A percentile compares a stretch with the other conserved stretches of the same genome.
These are phyloP conservation scores for Pyrenophora tritici-repentis DNA, from an alignment of 2,329 filamentous ascomycete species.

Conservation along the genomic window DNA sequence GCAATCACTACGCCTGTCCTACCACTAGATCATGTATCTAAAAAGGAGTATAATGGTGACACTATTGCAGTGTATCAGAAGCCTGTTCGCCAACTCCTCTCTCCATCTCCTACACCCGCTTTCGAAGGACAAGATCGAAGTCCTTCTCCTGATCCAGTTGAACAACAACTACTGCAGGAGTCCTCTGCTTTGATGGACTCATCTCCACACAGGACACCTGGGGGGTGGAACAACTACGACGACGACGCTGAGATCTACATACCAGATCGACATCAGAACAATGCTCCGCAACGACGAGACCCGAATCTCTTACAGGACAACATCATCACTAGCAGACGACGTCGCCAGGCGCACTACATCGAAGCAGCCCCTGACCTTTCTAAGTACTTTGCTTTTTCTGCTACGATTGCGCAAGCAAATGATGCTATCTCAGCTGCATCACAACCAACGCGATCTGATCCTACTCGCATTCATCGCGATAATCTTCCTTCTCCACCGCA, in stretches of 20 bases:
- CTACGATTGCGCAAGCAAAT: not conserved
- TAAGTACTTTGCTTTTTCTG: slow-evolving; percentile 8
- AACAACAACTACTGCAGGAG: not conserved
- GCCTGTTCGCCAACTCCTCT: not conserved
- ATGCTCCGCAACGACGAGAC: not conserved
- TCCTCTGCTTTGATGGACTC: not conserved
- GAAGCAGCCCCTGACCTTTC: not conserved
- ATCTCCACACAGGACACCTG: not conserved
- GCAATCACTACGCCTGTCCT: not conserved
- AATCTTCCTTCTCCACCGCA: slow-evolving; percentile 1
- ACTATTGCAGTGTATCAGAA: not conserved
- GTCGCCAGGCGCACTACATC: no score
- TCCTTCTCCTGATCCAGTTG: not conserved
- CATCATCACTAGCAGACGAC: not conserved
- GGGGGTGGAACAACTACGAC: not conserved
- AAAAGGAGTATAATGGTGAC: not conserved
- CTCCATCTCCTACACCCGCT: not conserved
- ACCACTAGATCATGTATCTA: not conserved
- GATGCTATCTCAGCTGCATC: not conserved
- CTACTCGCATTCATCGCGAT: slow-evolving; percentile 2
- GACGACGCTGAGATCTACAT: not conserved
- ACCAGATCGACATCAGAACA: not conserved
- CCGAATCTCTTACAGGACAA: slow-evolving; percentile 4
- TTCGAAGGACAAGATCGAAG: not conserved
- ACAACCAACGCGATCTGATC: slow-evolving; percentile 1